phyloP scores from a whole-genome alignment of 441 rosid genomes.

The Jatropha multifida region DNA sequence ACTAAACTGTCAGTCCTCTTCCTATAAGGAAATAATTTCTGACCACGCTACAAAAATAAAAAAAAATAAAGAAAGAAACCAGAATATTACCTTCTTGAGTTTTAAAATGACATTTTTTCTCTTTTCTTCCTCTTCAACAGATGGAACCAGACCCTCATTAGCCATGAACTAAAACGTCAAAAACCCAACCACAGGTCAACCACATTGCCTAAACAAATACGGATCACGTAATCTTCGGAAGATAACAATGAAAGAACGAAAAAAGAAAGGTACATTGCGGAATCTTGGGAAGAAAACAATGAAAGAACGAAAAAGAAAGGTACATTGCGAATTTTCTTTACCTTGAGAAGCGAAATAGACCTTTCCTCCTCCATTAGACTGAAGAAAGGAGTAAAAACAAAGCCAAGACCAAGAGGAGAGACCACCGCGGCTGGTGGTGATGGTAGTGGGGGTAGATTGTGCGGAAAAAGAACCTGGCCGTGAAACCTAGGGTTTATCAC shows the following conservation, averaged over 20 bases:
- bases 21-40: too few species aligned
- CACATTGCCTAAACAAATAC: background rate
- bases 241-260: too few species aligned
- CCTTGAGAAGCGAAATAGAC: conserved; percentile 16
- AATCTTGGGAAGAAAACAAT: too few species aligned
- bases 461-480: background rate
- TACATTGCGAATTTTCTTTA: background rate
- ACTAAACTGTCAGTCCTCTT: background rate
- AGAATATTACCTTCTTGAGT: conserved; percentile 5
- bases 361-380: conserved; percentile 14
- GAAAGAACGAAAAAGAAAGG: too few species aligned
- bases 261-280: too few species aligned
- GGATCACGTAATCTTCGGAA: too few species aligned
- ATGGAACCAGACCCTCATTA: conserved; percentile 12
- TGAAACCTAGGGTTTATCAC: background rate
- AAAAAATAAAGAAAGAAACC: background rate
- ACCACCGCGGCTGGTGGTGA: background rate
- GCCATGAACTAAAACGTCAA: conserved; percentile 6
- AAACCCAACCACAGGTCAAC: background rate
- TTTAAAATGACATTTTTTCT: conserved; percentile 11
- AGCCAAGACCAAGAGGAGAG: background rate
- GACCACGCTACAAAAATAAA: too few species aligned
- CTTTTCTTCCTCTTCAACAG: conserved; percentile 15
- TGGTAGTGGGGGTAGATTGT: background rate
- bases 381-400: background rate